Conservation (phyloP, 2,329 filamentous ascomycete genomes). For the Hypoxylon sp. region DNA sequence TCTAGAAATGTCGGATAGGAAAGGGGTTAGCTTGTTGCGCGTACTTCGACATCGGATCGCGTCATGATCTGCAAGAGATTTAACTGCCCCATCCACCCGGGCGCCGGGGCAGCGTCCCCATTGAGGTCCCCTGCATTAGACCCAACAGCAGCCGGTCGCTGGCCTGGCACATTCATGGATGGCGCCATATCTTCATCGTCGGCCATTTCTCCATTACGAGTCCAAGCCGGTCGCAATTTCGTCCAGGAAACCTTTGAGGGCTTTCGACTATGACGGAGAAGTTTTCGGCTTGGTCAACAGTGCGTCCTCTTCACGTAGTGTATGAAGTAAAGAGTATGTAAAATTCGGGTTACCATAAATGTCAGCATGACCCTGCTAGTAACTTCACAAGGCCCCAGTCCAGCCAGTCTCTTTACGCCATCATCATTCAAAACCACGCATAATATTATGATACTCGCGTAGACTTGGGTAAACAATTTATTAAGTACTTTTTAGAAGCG, state of each 20-base stretch:
- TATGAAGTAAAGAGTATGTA: too few species aligned
- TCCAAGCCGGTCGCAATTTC: too few species aligned
- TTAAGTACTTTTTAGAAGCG: too few species aligned
- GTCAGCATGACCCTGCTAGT: too few species aligned
- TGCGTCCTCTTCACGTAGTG: too few species aligned
- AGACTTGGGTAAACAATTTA: too few species aligned
- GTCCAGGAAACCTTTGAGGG: not conserved
- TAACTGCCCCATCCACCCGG: constrained; percentile 24
- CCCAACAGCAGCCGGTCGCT: constrained; percentile 2
- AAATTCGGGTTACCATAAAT: too few species aligned
- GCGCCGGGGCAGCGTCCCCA: not conserved
- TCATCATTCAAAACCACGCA: too few species aligned
- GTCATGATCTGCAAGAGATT: constrained; percentile 34
- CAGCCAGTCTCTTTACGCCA: too few species aligned
- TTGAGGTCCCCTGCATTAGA: constrained; percentile 29
- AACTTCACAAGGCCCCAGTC: too few species aligned
- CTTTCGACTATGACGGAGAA: not conserved
- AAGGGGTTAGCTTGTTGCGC: constrained; percentile 25
- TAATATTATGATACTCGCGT: too few species aligned
- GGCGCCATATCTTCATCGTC: not conserved
- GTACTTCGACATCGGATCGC: constrained; percentile 25
- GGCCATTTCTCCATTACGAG: not conserved
- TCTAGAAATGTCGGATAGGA: constrained; percentile 1
- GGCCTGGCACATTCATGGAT: not conserved
- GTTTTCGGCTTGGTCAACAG: not conserved